phyloP scores from a whole-genome alignment of 768 basidiomycete genomes.

The Serendipita sp. region DNA sequence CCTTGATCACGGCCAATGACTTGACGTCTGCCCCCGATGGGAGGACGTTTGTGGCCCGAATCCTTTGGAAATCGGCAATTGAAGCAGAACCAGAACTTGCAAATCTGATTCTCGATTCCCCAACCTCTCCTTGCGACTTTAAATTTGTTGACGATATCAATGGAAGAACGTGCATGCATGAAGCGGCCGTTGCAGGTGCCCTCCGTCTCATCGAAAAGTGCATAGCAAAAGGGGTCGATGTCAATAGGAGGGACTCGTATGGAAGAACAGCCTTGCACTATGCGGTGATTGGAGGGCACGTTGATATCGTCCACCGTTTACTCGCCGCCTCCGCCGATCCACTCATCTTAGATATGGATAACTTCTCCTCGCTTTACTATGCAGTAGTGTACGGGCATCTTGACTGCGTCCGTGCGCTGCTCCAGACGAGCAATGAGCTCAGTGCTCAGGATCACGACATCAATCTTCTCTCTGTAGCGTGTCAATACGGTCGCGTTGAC shows the following conservation, averaged over 20 bases:
- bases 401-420: constrained; percentile 66
- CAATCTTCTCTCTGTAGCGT: constrained; percentile 78
- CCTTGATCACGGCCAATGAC: constrained; percentile 52
- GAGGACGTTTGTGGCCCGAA: constrained; percentile 64
- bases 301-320: constrained; percentile 55
- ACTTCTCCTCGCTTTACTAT: constrained; percentile 86
- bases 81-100: constrained; percentile 60
- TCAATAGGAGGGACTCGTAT: constrained; percentile 70
- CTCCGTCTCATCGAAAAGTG: constrained; percentile 66
- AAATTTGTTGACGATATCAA: constrained; percentile 93
- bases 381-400: constrained; percentile 76
- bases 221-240: constrained; percentile 52
- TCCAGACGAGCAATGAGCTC: constrained; percentile 49
- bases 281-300: constrained; percentile 84
- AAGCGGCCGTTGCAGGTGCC: constrained; percentile 76
- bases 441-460: constrained; percentile 46
- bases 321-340: constrained; percentile 47
- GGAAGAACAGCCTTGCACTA: constrained; percentile 91
- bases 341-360: constrained; percentile 73
- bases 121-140: constrained; percentile 66
- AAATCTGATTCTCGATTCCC: constrained; percentile 55
- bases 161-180: constrained; percentile 82
- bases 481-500: constrained; percentile 74
- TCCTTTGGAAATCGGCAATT: constrained; percentile 84
- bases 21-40: constrained; percentile 42